phyloP scores from a whole-genome alignment of 352 stramenopile genomes.

The Aphanomyces invadans region DNA sequence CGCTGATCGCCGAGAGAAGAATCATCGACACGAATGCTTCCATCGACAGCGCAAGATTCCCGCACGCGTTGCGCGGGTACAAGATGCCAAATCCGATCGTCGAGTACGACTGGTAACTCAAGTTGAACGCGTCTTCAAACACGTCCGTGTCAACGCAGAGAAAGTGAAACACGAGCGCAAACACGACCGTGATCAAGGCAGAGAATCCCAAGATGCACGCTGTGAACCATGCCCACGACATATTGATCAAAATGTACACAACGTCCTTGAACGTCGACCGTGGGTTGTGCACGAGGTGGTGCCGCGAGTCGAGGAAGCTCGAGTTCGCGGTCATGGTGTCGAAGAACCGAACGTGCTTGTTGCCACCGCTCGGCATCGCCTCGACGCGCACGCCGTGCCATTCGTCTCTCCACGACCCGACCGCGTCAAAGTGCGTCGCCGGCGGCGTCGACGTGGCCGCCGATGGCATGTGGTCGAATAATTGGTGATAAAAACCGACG shows the following conservation, averaged over 20 bases:
- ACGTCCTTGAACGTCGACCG: constrained; percentile 73
- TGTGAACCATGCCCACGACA: constrained; percentile 57
- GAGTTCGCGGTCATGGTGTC: not conserved
- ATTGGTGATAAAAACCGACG: no score
- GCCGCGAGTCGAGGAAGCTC: not conserved
- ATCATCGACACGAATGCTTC: constrained; percentile 80
- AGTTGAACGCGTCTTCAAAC: constrained; percentile 55
- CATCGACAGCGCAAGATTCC: constrained; percentile 58
- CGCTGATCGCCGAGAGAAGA: constrained; percentile 63
- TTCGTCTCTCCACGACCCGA: constrained; percentile 5
- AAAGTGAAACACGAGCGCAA: constrained; percentile 43
- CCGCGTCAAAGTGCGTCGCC: not conserved
- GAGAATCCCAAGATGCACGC: constrained; percentile 30
- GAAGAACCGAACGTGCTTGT: not conserved
- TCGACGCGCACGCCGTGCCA: not conserved
- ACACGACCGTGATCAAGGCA: constrained; percentile 29
- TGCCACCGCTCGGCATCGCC: not conserved
- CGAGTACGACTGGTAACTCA: constrained; percentile 81
- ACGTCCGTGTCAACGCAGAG: constrained; percentile 55
- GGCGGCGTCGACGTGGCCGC: no score
- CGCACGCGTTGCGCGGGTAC: constrained; percentile 55
- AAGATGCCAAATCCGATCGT: constrained; percentile 78
- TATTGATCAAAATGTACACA: constrained; percentile 75
- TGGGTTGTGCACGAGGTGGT: constrained; percentile 30
- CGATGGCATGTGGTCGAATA: not conserved